phyloP scores from a whole-genome alignment of 78 protist species.

The Polysphondylium violaceum region DNA sequence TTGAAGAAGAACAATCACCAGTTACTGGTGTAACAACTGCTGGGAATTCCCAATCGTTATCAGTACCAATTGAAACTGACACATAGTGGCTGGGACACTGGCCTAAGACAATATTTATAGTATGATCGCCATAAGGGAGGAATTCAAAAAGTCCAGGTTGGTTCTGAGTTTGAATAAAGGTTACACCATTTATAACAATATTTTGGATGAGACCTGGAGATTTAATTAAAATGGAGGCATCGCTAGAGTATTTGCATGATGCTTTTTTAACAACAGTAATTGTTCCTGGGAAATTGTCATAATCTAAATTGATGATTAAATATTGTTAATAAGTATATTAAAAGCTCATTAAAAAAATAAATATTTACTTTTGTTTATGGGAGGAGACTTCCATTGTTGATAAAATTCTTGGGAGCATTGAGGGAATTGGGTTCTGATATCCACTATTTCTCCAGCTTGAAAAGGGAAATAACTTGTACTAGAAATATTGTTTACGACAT shows the following conservation, averaged over 20 bases:
- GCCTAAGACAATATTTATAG: neutral
- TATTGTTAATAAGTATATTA: no score
- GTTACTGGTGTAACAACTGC: neutral
- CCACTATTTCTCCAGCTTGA: no score
- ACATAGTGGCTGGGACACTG: neutral
- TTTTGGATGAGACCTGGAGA: neutral
- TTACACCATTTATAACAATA: neutral
- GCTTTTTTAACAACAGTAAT: neutral
- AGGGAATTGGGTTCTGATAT: no score
- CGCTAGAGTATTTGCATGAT: neutral
- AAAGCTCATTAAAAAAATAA: no score
- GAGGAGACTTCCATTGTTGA: no score
- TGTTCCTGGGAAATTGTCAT: neutral
- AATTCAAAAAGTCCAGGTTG: neutral
- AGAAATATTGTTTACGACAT: neutral
- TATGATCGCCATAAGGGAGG: neutral
- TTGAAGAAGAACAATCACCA: neutral
- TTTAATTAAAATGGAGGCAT: neutral
- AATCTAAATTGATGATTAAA: no score
- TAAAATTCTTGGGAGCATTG: no score
- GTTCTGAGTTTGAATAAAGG: neutral
- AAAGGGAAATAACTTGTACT: no score
- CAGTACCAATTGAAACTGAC: neutral
- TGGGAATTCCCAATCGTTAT: neutral
- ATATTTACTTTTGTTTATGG: no score